Conservation (phyloP, 257 asterid genomes). For the Lavandula angustifolia region DNA sequence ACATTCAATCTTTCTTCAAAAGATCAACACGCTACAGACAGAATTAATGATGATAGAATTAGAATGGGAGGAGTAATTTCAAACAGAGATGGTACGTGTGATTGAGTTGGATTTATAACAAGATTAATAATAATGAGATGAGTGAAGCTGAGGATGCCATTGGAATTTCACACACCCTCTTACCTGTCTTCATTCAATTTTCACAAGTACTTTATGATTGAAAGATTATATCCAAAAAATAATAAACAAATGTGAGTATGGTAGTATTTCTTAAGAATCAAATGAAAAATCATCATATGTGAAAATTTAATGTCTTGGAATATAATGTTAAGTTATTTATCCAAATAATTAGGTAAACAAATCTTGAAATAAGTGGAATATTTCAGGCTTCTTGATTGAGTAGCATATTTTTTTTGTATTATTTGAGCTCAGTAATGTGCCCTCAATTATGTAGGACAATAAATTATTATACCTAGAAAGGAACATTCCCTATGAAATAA, state of each 20-base stretch:
- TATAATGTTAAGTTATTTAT: neutral
- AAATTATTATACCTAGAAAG: slow-evolving; percentile 12
- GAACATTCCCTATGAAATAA: slow-evolving; percentile 29
- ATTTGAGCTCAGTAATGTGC: slow-evolving; percentile 28
- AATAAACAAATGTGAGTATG: no score
- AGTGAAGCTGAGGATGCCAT: neutral
- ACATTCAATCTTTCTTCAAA: slow-evolving; percentile 32
- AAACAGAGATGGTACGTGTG: no score
- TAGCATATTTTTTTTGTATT: neutral
- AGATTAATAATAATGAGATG: neutral
- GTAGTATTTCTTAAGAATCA: neutral
- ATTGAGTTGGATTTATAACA: slow-evolving; percentile 23
- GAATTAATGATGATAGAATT: neutral
- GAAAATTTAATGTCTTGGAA: neutral
- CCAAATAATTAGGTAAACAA: slow-evolving; percentile 4
- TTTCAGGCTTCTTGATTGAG: slow-evolving; percentile 17
- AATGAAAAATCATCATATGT: neutral
- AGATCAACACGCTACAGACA: neutral
- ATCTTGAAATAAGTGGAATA: neutral
- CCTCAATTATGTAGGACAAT: slow-evolving; percentile 9
- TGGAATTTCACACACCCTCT: no score
- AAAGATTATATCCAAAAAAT: no score
- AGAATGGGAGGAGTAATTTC: slow-evolving; percentile 4
- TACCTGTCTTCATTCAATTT: no score
- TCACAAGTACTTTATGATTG: no score